phyloP scores from a whole-genome alignment of 2,329 filamentous ascomycete species.

The Xylariaceae sp. region DNA sequence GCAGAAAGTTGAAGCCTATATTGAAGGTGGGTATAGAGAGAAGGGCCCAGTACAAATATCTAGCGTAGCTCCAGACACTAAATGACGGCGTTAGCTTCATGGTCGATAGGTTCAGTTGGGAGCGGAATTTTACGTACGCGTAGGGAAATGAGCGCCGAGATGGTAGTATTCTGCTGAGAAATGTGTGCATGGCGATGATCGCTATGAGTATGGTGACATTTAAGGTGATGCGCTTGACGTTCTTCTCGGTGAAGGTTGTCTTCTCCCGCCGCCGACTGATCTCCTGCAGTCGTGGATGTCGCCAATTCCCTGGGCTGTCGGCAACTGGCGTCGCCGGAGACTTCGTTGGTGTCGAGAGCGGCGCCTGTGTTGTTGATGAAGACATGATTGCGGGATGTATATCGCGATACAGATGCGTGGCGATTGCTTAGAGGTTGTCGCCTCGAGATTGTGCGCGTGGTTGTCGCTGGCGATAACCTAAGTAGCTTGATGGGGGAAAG shows the following conservation, averaged over 20 bases:
- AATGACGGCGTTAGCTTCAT: constrained; percentile 3
- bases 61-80: constrained; percentile 41
- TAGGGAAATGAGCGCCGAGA: constrained; percentile 26
- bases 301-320: constrained; percentile 79
- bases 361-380: constrained; percentile 36
- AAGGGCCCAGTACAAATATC: constrained; percentile 50
- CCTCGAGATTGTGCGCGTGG: constrained; percentile 4
- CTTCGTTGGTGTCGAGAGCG: constrained; percentile 45
- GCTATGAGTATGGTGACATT: constrained; percentile 55
- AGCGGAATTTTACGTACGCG: constrained; percentile 20
- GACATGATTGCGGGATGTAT: constrained; percentile 35
- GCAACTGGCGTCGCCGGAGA: constrained; percentile 33
- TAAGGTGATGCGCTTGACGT: constrained; percentile 69
- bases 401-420: not conserved
- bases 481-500: constrained; percentile 3
- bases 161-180: constrained; percentile 26
- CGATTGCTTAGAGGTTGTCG: not conserved
- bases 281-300: constrained; percentile 85
- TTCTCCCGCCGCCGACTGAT: constrained; percentile 81
- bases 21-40: constrained; percentile 69
- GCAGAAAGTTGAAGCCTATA: constrained; percentile 69
- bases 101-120: constrained; percentile 3
- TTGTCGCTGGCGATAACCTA: constrained; percentile 8
- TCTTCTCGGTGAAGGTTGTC: constrained; percentile 76
- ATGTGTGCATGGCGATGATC: constrained; percentile 33